Evolutionary conservation across 768 basidiomycete genomes (phyloP).

Genomic region (Termitomyces sp.): DNA sequence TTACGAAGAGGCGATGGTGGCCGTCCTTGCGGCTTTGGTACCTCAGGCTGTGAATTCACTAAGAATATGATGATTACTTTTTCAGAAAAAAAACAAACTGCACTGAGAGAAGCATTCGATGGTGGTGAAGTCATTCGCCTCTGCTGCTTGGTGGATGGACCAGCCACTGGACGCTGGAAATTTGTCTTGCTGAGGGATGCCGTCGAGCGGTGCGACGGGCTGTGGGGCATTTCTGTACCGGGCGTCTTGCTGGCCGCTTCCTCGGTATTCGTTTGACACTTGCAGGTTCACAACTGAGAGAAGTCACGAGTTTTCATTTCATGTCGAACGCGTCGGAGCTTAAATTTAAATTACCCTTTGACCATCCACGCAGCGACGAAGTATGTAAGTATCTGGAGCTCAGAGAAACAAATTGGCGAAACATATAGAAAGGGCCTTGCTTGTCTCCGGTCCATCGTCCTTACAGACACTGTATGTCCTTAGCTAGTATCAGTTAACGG

Average conservation of each 20-base stretch:
- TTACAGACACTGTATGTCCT: too few relatives aligned
- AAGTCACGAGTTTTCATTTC: too few relatives aligned
- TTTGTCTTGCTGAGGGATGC: conserved; percentile 18
- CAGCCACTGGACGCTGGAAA: conserved; percentile 14
- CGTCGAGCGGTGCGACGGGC: conserved; percentile 19
- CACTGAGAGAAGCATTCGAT: conserved; percentile 16
- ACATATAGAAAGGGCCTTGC: too few relatives aligned
- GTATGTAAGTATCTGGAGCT: too few relatives aligned
- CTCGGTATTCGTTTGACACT: neutral
- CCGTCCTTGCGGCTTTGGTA: conserved; percentile 38
- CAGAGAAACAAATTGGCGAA: too few relatives aligned
- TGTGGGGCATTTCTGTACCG: conserved; percentile 16
- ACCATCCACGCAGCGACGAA: too few relatives aligned
- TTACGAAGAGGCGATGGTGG: conserved; percentile 76
- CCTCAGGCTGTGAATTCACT: conserved; percentile 31
- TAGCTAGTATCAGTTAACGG: too few relatives aligned
- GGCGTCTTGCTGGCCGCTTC: conserved; percentile 8
- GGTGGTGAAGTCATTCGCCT: conserved; percentile 25
- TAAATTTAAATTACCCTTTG: too few relatives aligned
- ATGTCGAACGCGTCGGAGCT: too few relatives aligned
- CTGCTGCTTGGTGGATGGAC: conserved; percentile 16
- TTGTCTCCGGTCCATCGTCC: too few relatives aligned
- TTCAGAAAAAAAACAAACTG: conserved; percentile 11
- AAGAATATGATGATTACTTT: neutral
- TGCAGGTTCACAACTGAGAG: too few relatives aligned